Evolutionary conservation across 2,329 filamentous ascomycete species (phyloP).

Genomic region (Annulohypoxylon truncatum): DNA sequence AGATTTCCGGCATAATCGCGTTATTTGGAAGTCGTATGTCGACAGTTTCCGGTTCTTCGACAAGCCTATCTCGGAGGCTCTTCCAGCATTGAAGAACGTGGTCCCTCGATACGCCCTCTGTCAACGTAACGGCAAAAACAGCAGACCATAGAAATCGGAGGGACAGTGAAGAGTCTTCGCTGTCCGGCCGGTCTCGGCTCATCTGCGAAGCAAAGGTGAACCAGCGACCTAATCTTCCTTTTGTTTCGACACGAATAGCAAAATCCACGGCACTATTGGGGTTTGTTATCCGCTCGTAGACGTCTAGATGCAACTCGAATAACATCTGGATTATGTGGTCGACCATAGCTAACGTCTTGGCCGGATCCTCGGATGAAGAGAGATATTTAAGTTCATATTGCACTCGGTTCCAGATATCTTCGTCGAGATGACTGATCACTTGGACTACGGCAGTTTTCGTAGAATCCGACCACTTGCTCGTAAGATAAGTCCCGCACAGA

Average conservation of each 20-base stretch:
- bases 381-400: constrained; percentile 54
- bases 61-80: constrained; percentile 65
- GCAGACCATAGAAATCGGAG: constrained; percentile 69
- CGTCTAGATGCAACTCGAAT: constrained; percentile 71
- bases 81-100: constrained; percentile 70
- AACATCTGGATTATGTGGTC: constrained; percentile 66
- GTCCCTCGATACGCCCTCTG: constrained; percentile 65
- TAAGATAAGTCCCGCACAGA: constrained; percentile 63
- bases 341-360: constrained; percentile 48
- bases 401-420: constrained; percentile 62
- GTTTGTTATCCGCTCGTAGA: constrained; percentile 69
- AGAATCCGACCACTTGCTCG: constrained; percentile 67
- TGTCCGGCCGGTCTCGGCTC: constrained; percentile 53
- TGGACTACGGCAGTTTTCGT: constrained; percentile 69
- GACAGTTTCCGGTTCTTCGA: constrained; percentile 52
- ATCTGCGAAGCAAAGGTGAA: constrained; percentile 61
- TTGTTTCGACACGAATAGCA: constrained; percentile 61
- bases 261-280: constrained; percentile 66
- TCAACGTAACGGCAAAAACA: constrained; percentile 64
- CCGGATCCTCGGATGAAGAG: constrained; percentile 34
- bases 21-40: constrained; percentile 82
- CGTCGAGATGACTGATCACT: constrained; percentile 65
- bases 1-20: constrained; percentile 87
- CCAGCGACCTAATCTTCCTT: constrained; percentile 64
- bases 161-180: constrained; percentile 55